Evolutionary conservation across 768 basidiomycete genomes (phyloP), one percentile per base, ranked within the genome.

Genomic region (Neoboletus magnificus): DNA sequence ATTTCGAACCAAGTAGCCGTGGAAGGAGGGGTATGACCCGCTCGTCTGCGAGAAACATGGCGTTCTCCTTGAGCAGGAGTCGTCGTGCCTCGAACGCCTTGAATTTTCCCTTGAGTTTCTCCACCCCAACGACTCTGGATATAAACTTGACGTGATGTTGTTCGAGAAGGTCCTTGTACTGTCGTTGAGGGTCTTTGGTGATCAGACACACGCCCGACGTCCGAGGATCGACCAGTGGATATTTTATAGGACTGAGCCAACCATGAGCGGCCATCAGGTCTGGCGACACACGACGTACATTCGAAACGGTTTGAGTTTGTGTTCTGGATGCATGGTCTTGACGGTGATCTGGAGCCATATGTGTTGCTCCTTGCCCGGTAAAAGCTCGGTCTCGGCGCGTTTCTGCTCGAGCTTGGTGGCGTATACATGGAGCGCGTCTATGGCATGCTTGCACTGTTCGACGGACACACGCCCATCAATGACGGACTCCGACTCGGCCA

Each of bases 51-150:
- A 98, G 79, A 74, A 98, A 99, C 60, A 98, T 67, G 9, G 85
- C 95, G 61, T 96, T 89, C 69, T 97, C 93, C 68, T 88, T 89
- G 62, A 95, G 74, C 35, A 98, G 73, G 67, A 88, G 75, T 43
- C 97, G 77, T 43, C 94, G 84, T 50, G 89, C 89, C 65, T 92
- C 92, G 62, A 81, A 93, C 11, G 85, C 80, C 71, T 85, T 87
- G 77, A 90, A 93, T 73, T 98, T 98, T 23, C 96, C 96, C 75
- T 91, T 93, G 56, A 99, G 81, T 71, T 99, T 98, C 57, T 80
- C 80, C 43, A 98, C 74, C 18, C 93, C 96, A 45, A 98, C 91
- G 36, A 98, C 93, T 35, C 94, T 80, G 27, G 84, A 86, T 67
- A 99, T 87, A 62, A 98, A 99, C 63, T 87, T 89, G 77, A 99